Conservation (phyloP, 2,329 filamentous ascomycete species). For the Paraconiothyrium sp. region DNA sequence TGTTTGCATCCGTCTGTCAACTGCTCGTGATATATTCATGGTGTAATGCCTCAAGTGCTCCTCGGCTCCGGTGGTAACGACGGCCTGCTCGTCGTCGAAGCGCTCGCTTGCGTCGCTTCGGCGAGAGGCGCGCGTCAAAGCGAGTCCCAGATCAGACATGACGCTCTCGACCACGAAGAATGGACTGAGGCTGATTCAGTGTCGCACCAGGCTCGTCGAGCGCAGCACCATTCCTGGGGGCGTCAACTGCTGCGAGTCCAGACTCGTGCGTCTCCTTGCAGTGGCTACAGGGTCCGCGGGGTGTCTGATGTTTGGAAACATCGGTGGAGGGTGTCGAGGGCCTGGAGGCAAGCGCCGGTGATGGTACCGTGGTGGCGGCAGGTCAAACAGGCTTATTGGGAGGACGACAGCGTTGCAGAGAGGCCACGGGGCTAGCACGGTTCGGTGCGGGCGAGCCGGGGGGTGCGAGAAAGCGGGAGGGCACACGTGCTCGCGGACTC, state of each 20-base stretch:
- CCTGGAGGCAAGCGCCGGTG: not conserved
- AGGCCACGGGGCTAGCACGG: not conserved
- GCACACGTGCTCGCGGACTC: constrained; percentile 18
- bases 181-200: not conserved
- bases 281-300: not conserved
- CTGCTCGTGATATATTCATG: too few relatives aligned
- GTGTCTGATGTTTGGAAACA: not conserved
- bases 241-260: not conserved
- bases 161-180: not conserved
- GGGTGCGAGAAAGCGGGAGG: not conserved
- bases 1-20: too few relatives aligned
- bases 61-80: not conserved
- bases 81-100: not conserved
- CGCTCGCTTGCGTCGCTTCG: not conserved
- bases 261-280: constrained; percentile 2
- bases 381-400: not conserved
- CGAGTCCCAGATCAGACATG: constrained; percentile 1
- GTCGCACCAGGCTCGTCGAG: not conserved
- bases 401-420: not conserved
- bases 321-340: too few relatives aligned
- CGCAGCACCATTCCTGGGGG: not conserved
- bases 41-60: not conserved
- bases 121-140: not conserved
- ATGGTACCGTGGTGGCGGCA: not conserved
- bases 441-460: too few relatives aligned